Evolutionary conservation across 2,329 filamentous ascomycete species (phyloP).

Genomic region (Myriangium duriaei): DNA sequence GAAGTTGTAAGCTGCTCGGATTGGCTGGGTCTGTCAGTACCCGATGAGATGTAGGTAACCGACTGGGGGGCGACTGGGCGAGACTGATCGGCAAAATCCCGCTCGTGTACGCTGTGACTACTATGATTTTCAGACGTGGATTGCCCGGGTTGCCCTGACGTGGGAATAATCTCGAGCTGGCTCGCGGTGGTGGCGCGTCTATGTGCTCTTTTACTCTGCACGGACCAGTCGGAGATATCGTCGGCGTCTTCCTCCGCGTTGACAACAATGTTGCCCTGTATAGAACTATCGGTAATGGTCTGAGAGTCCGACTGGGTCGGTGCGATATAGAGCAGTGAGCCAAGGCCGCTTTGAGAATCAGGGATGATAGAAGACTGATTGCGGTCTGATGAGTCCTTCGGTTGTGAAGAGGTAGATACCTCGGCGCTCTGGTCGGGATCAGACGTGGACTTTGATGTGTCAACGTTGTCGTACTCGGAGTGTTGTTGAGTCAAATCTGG

Average conservation of each 20-base stretch:
- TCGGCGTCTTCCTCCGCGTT: background rate
- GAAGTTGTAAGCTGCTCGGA: too few relatives aligned
- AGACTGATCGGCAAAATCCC: too few relatives aligned
- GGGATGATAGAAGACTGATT: slow-evolving; percentile 13
- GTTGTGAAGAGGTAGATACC: slow-evolving; percentile 6
- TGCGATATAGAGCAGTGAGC: slow-evolving; percentile 6
- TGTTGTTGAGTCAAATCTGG: slow-evolving; percentile 11
- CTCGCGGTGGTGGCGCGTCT: too few relatives aligned
- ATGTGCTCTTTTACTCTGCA: too few relatives aligned
- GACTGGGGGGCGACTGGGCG: too few relatives aligned
- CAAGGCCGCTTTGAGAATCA: slow-evolving; percentile 15
- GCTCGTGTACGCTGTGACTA: too few relatives aligned
- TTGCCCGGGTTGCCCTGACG: too few relatives aligned
- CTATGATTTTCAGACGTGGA: too few relatives aligned
- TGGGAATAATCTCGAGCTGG: too few relatives aligned
- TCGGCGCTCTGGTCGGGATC: background rate
- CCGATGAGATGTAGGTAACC: background rate
- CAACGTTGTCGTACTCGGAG: slow-evolving; percentile 11
- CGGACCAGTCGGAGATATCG: slow-evolving; percentile 5
- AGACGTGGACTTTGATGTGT: slow-evolving; percentile 6
- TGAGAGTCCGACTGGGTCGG: slow-evolving; percentile 5
- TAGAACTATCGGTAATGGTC: background rate
- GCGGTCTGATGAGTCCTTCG: background rate
- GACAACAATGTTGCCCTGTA: background rate
- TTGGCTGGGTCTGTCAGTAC: background rate